Evolutionary conservation across 192 early-diverging fungal species (phyloP), one percentile per base, ranked within the genome.

Genomic region (Coemansia sp.): DNA sequence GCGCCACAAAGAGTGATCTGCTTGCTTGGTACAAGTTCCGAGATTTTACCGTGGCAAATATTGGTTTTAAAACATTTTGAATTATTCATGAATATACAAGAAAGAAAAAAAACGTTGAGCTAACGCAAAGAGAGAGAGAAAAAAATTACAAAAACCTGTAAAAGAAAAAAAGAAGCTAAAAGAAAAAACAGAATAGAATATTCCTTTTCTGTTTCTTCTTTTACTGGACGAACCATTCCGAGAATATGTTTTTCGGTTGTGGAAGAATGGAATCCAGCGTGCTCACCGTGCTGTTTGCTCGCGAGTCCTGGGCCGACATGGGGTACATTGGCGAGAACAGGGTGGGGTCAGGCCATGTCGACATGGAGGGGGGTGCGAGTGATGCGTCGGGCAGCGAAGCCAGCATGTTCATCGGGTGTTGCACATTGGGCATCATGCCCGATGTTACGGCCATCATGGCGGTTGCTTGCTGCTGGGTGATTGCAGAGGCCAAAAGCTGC

Each of bases 171-270:
- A 38, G 40, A 27, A 23, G 22, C 49, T 22, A 35, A 23, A 52
- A 40, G 33, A 28, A 59, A 45, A 35, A 58, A 25, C n/a, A 18
- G 11, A 30, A 46, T 25, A 16, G 22, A 56, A 30, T 21, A 7
- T 4, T 5, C 12, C 35, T 12, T 7, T 40, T 40, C 35, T n/a
- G n/a, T n/a, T n/a, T n/a, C n/a, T n/a, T 23, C 10, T 29, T n/a
- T 35, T 44, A 49, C 32, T 59, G 45, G 18, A 57, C 57, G 38
- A 71, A 54, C 69, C 69, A 71, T 27, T 71, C 69, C 3, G 61
- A 60, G 40, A 60, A 54, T 9, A 58, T 45, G 43, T 54, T 67
- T 53, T 53, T 60, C 28, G 51, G 54, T 40, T 60, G 64, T 7
- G 64, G 64, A 25, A 67, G 40, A 23, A 60, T 67, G 21, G 57